Conservation (phyloP, 176 grass and related monocot genomes). For the Thinopyrum elongatum region DNA sequence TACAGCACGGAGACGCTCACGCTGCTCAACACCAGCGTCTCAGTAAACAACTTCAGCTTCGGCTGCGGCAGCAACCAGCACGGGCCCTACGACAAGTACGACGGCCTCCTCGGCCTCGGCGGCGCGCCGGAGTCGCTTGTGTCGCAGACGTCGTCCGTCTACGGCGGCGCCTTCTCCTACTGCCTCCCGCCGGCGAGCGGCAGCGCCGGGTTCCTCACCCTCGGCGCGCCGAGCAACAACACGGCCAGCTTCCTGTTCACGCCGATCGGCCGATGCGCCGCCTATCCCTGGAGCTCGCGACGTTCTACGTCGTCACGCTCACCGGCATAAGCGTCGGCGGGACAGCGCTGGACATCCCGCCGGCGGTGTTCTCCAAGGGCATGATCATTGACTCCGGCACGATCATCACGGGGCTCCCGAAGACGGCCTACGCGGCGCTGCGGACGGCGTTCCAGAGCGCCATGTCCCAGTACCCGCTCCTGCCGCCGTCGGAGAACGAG, state of each 20-base stretch:
- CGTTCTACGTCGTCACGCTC: slow-evolving; percentile 48
- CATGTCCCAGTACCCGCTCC: slow-evolving; percentile 42
- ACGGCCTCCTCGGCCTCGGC: slow-evolving; percentile 69
- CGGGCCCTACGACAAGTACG: slow-evolving; percentile 39
- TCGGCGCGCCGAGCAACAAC: slow-evolving; percentile 27
- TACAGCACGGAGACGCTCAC: slow-evolving; percentile 53
- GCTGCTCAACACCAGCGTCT: slow-evolving; percentile 2
- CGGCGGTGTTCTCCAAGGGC: slow-evolving; percentile 17
- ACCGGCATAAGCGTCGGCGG: slow-evolving; percentile 46
- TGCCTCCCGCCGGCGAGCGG: slow-evolving; percentile 47
- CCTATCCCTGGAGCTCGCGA: not conserved
- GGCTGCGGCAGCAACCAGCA: slow-evolving; percentile 51
- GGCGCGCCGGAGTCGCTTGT: slow-evolving; percentile 44
- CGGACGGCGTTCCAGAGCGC: slow-evolving; percentile 36
- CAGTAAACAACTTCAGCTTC: slow-evolving; percentile 32
- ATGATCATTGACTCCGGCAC: slow-evolving; percentile 67
- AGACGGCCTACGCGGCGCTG: slow-evolving; percentile 49
- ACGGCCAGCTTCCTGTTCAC: slow-evolving; percentile 28
- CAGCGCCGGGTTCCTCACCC: slow-evolving; percentile 43
- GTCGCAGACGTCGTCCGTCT: slow-evolving; percentile 35
- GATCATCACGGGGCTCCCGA: slow-evolving; percentile 41
- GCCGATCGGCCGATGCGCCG: slow-evolving; percentile 32
- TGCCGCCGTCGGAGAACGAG: not conserved
- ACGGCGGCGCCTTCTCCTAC: slow-evolving; percentile 62
- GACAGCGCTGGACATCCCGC: slow-evolving; percentile 13